A percentile compares a stretch with the other conserved stretches of the same genome.
These are phyloP conservation scores for Yamadazyma pseudoaaseri DNA, from an alignment of 1,139 yeast genomes.

Conservation along the genomic window DNA sequence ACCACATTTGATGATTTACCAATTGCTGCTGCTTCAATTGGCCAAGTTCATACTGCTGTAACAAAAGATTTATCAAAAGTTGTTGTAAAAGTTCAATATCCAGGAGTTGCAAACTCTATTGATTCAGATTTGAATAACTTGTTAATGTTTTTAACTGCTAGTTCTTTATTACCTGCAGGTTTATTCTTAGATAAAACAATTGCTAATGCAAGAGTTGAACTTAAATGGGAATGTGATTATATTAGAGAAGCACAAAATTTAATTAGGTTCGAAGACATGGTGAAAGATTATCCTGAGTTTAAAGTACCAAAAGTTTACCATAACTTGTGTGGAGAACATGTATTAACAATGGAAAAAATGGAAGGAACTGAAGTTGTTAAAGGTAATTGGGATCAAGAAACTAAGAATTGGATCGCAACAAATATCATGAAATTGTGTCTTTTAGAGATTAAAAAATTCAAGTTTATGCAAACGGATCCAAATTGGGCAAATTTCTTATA, in stretches of 20 bases:
- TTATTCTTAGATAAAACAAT: conserved; percentile 87
- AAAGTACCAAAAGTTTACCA: conserved; percentile 80
- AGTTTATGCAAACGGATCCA: conserved; percentile 98
- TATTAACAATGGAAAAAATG: conserved; percentile 88
- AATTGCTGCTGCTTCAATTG: conserved; percentile 96
- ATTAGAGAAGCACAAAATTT: conserved; percentile 83
- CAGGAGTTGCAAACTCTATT: conserved; percentile 93
- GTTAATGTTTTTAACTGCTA: conserved; percentile 78
- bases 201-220: conserved; percentile 88
- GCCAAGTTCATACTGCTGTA: conserved; percentile 90
- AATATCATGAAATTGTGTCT: conserved; percentile 85
- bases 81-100: conserved; percentile 96
- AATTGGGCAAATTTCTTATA: conserved; percentile 98
- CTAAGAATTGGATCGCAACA: conserved; percentile 79
- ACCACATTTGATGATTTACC: conserved; percentile 83
- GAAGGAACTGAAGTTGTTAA: conserved; percentile 80
- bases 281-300: conserved; percentile 67
- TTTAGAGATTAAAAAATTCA: conserved; percentile 77
- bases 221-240: conserved; percentile 98
- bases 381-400: conserved; percentile 71
- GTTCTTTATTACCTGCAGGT: conserved; percentile 86
- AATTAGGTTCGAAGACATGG: conserved; percentile 61
- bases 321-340: conserved; percentile 75
- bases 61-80: conserved; percentile 66
- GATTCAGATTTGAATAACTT: conserved; percentile 91